Percentiles rank a stretch among this genome's conserved stretches.
These are phyloP conservation scores for Coemansia sp. DNA, from an alignment of 192 early-diverging fungal genomes.

Conservation along the genomic window DNA sequence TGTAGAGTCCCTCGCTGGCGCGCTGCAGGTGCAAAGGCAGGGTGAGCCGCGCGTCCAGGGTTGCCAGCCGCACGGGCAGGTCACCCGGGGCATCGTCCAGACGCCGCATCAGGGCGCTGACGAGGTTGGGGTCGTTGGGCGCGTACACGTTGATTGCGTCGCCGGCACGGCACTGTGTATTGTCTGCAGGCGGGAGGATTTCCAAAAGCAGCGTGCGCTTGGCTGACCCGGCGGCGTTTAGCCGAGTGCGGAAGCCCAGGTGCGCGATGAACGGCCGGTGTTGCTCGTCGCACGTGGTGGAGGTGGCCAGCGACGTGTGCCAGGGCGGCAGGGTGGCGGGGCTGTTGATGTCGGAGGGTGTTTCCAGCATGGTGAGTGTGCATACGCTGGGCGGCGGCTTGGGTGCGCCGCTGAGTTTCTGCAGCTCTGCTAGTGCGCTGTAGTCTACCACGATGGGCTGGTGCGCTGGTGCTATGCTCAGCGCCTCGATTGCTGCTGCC, in stretches of 20 bases:
- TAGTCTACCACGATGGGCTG: slow-evolving; percentile 49
- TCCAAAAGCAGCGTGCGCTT: slow-evolving; percentile 71
- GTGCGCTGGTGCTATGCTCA: neutral
- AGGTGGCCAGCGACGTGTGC: slow-evolving; percentile 9
- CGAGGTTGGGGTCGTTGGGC: slow-evolving; percentile 75
- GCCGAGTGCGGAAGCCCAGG: slow-evolving; percentile 55
- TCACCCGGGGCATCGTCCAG: slow-evolving; percentile 54
- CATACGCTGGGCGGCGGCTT: slow-evolving; percentile 25
- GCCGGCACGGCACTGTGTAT: slow-evolving; percentile 24
- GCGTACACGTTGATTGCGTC: slow-evolving; percentile 87
- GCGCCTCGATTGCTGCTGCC: neutral
- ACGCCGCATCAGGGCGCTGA: slow-evolving; percentile 60
- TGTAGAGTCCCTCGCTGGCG: neutral
- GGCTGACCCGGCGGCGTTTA: slow-evolving; percentile 64
- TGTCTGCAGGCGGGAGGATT: slow-evolving; percentile 45
- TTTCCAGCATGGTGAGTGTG: neutral
- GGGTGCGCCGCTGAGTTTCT: slow-evolving; percentile 39
- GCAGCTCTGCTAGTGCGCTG: slow-evolving; percentile 23
- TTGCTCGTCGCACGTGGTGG: too few species aligned
- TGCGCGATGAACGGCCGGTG: slow-evolving; percentile 50
- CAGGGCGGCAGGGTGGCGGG: slow-evolving; percentile 25
- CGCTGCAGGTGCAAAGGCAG: slow-evolving; percentile 30
- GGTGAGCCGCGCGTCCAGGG: slow-evolving; percentile 45
- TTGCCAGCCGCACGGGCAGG: slow-evolving; percentile 12
- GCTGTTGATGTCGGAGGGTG: neutral